Percentiles rank a stretch among this genome's conserved stretches.
These are phyloP conservation scores for Zarea fungicola DNA, from an alignment of 2,329 filamentous ascomycete species.

Conservation along the genomic window DNA sequence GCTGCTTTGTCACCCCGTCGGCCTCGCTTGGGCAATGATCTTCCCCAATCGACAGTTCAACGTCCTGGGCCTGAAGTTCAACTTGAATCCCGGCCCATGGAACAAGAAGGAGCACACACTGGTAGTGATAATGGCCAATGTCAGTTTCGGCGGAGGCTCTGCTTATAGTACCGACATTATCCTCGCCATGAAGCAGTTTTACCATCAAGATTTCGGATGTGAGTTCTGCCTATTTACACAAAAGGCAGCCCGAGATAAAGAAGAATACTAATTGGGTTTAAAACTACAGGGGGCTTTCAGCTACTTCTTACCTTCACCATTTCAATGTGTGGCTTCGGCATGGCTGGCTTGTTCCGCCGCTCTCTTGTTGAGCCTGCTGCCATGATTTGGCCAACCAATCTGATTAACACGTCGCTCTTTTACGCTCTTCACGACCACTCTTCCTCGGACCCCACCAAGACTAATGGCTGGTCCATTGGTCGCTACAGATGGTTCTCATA, in stretches of 20 bases:
- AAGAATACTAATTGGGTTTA: slow-evolving; percentile 62
- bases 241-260: slow-evolving; percentile 49
- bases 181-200: slow-evolving; percentile 35
- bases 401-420: slow-evolving; percentile 43
- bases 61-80: slow-evolving; percentile 20
- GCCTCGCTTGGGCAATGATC: slow-evolving; percentile 32
- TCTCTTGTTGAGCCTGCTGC: slow-evolving; percentile 55
- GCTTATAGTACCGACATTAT: slow-evolving; percentile 42
- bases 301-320: slow-evolving; percentile 33
- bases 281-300: slow-evolving; percentile 41
- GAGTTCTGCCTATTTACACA: neutral
- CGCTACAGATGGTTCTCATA: slow-evolving; percentile 42
- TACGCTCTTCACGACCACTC: slow-evolving; percentile 38
- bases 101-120: slow-evolving; percentile 43
- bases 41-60: slow-evolving; percentile 28
- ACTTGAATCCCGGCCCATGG: slow-evolving; percentile 38
- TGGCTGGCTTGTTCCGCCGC: slow-evolving; percentile 43
- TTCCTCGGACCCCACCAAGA: slow-evolving; percentile 34
- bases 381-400: slow-evolving; percentile 56
- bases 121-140: slow-evolving; percentile 44
- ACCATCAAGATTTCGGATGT: slow-evolving; percentile 33
- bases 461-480: slow-evolving; percentile 41
- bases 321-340: slow-evolving; percentile 34
- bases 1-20: slow-evolving; percentile 38
- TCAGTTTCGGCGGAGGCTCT: slow-evolving; percentile 35